phyloP scores from a whole-genome alignment of 2,329 filamentous ascomycete species.

The Calcarisporium arbuscula region DNA sequence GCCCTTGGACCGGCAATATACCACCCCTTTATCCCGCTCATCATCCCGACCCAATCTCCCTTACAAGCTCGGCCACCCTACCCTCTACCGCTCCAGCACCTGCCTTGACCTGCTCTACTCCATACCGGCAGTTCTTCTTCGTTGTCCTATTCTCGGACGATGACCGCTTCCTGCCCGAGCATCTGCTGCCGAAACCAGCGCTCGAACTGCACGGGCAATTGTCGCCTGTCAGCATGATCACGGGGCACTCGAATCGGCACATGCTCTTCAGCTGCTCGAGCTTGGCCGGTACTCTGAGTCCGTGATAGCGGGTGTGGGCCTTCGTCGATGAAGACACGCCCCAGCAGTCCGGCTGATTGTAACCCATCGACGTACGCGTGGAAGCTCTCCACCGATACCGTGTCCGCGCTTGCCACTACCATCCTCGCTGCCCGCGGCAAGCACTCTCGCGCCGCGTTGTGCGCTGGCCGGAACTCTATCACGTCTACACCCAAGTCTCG shows the following conservation, averaged over 20 bases:
- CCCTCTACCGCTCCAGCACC: not conserved
- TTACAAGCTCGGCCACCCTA: conserved; percentile 1
- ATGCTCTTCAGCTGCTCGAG: conserved; percentile 1
- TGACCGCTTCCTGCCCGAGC: not conserved
- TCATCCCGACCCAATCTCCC: too few species aligned
- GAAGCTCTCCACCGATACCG: conserved; percentile 1
- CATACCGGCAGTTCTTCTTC: conserved; percentile 2
- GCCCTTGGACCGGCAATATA: too few species aligned
- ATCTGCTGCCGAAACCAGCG: conserved; percentile 1
- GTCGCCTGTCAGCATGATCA: not conserved
- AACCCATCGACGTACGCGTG: not conserved
- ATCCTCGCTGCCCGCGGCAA: too few species aligned
- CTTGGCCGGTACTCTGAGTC: not conserved
- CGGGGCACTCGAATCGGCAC: not conserved
- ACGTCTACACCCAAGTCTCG: too few species aligned
- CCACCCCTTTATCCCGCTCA: too few species aligned
- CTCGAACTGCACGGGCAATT: too few species aligned
- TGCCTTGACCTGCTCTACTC: conserved; percentile 1
- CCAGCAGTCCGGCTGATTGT: too few species aligned
- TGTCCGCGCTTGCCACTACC: too few species aligned
- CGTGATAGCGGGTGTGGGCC: not conserved
- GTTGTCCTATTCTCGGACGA: conserved; percentile 1
- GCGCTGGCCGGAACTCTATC: too few species aligned
- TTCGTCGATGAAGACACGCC: conserved; percentile 1
- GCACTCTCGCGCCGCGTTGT: too few species aligned